phyloP scores from a whole-genome alignment of 164 flowering plant genomes.

The Echeveria elegans region DNA sequence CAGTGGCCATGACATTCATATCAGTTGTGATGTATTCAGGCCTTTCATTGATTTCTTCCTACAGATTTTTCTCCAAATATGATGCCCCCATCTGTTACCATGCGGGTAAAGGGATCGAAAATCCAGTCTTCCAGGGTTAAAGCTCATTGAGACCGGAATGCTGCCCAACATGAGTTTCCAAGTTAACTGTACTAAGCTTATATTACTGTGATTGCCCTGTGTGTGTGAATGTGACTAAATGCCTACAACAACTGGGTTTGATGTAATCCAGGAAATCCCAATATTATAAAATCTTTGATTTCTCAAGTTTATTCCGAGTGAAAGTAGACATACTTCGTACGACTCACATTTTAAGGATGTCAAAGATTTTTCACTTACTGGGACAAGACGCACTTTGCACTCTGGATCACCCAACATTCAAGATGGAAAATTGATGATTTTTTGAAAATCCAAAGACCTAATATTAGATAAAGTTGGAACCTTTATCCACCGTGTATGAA shows the following conservation, averaged over 20 bases:
- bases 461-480: too few relatives aligned
- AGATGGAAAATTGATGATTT: too few relatives aligned
- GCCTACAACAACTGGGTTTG: neutral
- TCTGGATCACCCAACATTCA: too few relatives aligned
- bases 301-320: neutral
- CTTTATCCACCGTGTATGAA: too few relatives aligned
- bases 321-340: neutral
- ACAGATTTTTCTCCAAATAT: conserved; percentile 69
- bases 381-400: too few relatives aligned
- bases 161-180: neutral
- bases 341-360: too few relatives aligned
- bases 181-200: neutral
- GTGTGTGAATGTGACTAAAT: neutral
- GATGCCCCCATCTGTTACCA: conserved; percentile 36
- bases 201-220: neutral
- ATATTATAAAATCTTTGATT: neutral
- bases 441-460: too few relatives aligned
- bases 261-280: neutral
- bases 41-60: conserved; percentile 73
- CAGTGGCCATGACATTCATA: conserved; percentile 51
- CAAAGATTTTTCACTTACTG: too few relatives aligned
- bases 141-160: neutral
- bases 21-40: conserved; percentile 41
- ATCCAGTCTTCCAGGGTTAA: conserved; percentile 21
- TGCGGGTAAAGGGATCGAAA: conserved; percentile 24